phyloP scores from a whole-genome alignment of 73 alveolate species.

The Tetrahymena malaccensis region DNA sequence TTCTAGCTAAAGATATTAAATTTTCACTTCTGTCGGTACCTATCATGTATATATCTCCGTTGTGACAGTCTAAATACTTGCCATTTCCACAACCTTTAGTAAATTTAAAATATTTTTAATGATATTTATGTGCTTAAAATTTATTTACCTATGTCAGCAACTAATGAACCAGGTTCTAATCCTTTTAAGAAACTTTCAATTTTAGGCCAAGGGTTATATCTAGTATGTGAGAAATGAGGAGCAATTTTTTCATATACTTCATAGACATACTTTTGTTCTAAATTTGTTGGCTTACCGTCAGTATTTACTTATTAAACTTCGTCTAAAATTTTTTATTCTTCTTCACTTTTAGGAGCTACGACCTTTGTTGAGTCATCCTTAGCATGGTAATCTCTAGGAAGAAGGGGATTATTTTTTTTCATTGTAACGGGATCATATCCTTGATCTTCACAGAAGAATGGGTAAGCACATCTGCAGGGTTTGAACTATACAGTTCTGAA shows the following conservation, averaged over 20 bases:
- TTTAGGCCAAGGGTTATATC: constrained; percentile 99
- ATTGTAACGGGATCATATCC: constrained; percentile 40
- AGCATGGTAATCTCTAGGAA: constrained; percentile 25
- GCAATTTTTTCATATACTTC: constrained; percentile 97
- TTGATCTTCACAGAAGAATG: constrained; percentile 59
- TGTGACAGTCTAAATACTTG: constrained; percentile 76
- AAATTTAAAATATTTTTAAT: not conserved
- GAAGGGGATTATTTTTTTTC: constrained; percentile 41
- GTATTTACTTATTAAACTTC: constrained; percentile 8
- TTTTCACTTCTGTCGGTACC: constrained; percentile 95
- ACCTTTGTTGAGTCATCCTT: constrained; percentile 44
- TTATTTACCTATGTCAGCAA: constrained; percentile 82
- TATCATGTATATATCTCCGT: constrained; percentile 57
- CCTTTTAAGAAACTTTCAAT: constrained; percentile 78
- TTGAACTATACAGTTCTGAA: constrained; percentile 50
- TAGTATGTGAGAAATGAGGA: constrained; percentile 93
- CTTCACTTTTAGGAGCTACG: constrained; percentile 59
- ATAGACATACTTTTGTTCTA: constrained; percentile 94
- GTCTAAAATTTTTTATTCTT: constrained; percentile 52
- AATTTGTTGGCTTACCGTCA: constrained; percentile 70
- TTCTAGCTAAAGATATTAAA: constrained; percentile 79
- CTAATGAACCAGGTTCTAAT: constrained; percentile 85
- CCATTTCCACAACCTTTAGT: constrained; percentile 93
- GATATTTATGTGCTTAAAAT: too few species aligned
- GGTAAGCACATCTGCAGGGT: constrained; percentile 63